Conservation (phyloP, 1,284 basidiomycete genomes). For the Wallemia hederae region DNA sequence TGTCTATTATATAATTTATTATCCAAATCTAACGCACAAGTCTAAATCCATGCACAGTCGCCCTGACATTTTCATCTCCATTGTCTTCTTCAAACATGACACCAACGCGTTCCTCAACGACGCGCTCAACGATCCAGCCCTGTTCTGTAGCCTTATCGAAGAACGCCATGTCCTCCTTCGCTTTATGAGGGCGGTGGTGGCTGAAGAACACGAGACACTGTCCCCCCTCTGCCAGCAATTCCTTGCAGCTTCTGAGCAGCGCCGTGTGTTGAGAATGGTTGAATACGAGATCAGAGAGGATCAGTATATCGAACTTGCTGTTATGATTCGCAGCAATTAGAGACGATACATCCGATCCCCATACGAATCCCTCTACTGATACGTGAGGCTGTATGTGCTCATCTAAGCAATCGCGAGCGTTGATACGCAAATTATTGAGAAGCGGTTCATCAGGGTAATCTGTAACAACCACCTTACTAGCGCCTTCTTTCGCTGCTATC, state of each 20-base stretch:
- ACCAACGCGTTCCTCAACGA: constrained; percentile 28
- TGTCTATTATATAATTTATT: background rate
- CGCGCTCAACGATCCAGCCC: constrained; percentile 47
- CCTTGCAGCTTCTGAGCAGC: constrained; percentile 43
- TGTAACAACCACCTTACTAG: constrained; percentile 33
- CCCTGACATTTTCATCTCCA: constrained; percentile 39
- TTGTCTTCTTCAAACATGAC: constrained; percentile 67
- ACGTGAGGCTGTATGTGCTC: constrained; percentile 15
- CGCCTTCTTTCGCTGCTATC: constrained; percentile 36
- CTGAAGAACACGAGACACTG: constrained; percentile 66
- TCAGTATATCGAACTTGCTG: constrained; percentile 39
- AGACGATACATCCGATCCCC: constrained; percentile 1
- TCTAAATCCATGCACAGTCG: constrained; percentile 49
- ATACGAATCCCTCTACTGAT: constrained; percentile 12
- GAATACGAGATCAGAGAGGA: constrained; percentile 75
- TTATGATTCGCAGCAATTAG: background rate
- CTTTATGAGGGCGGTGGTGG: constrained; percentile 64
- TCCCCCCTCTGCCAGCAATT: constrained; percentile 15
- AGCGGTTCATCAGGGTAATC: constrained; percentile 67
- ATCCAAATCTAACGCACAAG: constrained; percentile 12
- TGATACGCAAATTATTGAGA: constrained; percentile 45
- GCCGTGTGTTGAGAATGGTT: constrained; percentile 72
- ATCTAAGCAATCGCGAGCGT: constrained; percentile 31
- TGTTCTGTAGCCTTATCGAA: constrained; percentile 32
- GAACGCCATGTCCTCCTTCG: constrained; percentile 56